These are phyloP conservation scores for Linum usitatissimum DNA, from an alignment of 345 rosid species.

Conservation along the genomic window DNA sequence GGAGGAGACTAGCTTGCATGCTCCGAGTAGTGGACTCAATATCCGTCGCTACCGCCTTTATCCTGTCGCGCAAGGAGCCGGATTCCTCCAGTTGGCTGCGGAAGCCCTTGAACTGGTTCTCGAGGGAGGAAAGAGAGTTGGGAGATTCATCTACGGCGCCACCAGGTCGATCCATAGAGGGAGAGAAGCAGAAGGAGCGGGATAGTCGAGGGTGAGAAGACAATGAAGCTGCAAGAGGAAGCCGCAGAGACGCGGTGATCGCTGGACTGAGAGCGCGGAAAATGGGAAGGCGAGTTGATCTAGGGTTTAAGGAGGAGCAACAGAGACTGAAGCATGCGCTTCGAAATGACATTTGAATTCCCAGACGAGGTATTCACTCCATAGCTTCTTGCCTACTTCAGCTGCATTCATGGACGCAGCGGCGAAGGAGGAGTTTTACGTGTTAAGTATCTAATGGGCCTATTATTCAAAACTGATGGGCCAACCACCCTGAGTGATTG, in stretches of 20 bases:
- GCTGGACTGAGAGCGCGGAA: neutral
- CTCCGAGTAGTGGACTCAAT: conserved; percentile 66
- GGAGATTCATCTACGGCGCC: conserved; percentile 27
- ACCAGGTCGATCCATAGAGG: conserved; percentile 31
- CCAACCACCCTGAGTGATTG: no score
- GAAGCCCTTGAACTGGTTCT: conserved; percentile 70
- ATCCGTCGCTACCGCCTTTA: conserved; percentile 57
- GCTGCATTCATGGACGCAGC: no score
- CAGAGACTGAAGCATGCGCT: neutral
- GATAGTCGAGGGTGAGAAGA: neutral
- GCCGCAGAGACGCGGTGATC: neutral
- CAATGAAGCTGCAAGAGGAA: neutral
- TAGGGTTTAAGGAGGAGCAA: neutral
- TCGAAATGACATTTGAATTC: neutral
- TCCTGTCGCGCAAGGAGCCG: conserved; percentile 58
- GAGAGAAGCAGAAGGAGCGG: conserved; percentile 10
- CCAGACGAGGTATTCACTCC: no score
- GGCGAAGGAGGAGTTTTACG: no score
- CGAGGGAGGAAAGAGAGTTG: conserved; percentile 28
- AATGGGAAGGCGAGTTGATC: neutral
- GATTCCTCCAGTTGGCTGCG: conserved; percentile 66
- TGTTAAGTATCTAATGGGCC: no score
- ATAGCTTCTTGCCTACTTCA: no score
- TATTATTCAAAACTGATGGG: no score
- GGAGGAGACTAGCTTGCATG: conserved; percentile 66